Conservation (phyloP, 2,329 filamentous ascomycete genomes). For the Aspergillus texensis region DNA sequence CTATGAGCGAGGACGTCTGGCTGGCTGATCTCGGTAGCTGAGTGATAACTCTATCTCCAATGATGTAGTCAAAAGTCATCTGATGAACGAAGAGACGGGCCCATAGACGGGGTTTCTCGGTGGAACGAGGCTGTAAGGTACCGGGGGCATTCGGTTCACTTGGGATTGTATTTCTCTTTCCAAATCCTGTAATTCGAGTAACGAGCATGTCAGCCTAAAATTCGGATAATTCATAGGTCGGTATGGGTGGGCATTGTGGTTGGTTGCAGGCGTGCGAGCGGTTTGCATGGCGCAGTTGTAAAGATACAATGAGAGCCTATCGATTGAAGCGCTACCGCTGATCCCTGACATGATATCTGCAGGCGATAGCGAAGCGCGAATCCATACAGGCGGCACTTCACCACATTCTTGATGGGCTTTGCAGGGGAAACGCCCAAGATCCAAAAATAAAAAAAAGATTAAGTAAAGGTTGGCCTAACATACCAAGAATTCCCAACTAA, state of each 20-base stretch:
- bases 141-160: slow-evolving; percentile 32
- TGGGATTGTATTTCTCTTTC: slow-evolving; percentile 87
- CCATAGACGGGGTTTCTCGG: neutral
- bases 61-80: neutral
- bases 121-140: neutral
- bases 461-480: slow-evolving; percentile 42
- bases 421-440: neutral
- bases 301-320: slow-evolving; percentile 23
- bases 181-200: slow-evolving; percentile 72
- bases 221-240: slow-evolving; percentile 2
- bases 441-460: slow-evolving; percentile 8
- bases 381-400: slow-evolving; percentile 8
- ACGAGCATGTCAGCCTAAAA: slow-evolving; percentile 24
- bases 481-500: slow-evolving; percentile 94
- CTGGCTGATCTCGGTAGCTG: neutral
- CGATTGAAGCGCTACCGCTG: slow-evolving; percentile 19
- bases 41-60: neutral
- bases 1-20: neutral
- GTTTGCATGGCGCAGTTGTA: slow-evolving; percentile 19
- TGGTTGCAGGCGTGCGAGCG: slow-evolving; percentile 21
- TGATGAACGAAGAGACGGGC: neutral
- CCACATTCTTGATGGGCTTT: neutral
- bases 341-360: slow-evolving; percentile 17
- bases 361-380: slow-evolving; percentile 15
- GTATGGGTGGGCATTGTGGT: slow-evolving; percentile 18